Evolutionary conservation across 257 asterid species (phyloP).

Genomic region (Nicotiana tabacum): DNA sequence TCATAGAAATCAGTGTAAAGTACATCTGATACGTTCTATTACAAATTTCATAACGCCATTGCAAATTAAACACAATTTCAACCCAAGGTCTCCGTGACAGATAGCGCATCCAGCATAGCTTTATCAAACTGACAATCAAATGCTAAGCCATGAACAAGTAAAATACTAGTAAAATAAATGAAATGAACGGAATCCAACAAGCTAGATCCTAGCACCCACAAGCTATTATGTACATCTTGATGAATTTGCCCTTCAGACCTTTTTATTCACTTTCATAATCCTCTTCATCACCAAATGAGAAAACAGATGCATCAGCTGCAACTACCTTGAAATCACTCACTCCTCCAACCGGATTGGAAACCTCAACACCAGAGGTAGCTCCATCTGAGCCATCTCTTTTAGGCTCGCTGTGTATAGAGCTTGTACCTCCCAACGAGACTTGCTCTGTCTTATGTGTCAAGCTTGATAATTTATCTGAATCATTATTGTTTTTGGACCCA

Average conservation of each 20-base stretch:
- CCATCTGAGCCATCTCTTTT: constrained; percentile 36
- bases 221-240: constrained; percentile 10
- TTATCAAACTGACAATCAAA: neutral
- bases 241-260: neutral
- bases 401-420: constrained; percentile 29
- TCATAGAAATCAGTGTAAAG: neutral
- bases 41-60: neutral
- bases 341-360: constrained; percentile 37
- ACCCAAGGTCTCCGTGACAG: neutral
- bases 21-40: neutral
- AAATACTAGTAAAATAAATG: neutral
- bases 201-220: neutral
- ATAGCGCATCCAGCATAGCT: neutral
- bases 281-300: constrained; percentile 92
- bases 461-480: constrained; percentile 31
- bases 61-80: neutral
- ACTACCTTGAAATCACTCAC: constrained; percentile 83
- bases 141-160: neutral
- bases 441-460: constrained; percentile 47
- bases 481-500: constrained; percentile 20
- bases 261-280: constrained; percentile 78
- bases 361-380: constrained; percentile 19
- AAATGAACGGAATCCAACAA: constrained; percentile 5
- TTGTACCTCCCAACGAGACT: constrained; percentile 43
- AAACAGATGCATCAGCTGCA: constrained; percentile 97